Conservation (phyloP, 495 filamentous ascomycete species). For the Aspergillus conjunctus region DNA sequence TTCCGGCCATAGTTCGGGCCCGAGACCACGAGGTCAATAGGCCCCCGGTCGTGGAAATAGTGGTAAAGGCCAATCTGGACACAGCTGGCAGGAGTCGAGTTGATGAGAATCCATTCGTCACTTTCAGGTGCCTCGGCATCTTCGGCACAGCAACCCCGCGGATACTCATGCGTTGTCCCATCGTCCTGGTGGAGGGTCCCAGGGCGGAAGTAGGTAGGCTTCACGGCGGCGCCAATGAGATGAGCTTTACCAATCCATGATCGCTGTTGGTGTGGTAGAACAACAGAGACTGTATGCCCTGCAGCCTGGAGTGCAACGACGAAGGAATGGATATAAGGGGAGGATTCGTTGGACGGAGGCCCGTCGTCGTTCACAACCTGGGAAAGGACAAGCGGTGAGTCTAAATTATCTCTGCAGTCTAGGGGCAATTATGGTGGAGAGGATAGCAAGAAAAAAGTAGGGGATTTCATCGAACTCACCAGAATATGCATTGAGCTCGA, state of each 20-base stretch:
- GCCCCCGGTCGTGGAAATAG: slow-evolving; percentile 77
- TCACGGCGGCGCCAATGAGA: slow-evolving; percentile 80
- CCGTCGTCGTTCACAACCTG: slow-evolving; percentile 94
- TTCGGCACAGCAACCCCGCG: slow-evolving; percentile 58
- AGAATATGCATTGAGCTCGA: slow-evolving; percentile 47
- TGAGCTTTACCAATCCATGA: slow-evolving; percentile 99
- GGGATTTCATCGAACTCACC: slow-evolving; percentile 29
- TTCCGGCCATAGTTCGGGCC: slow-evolving; percentile 97
- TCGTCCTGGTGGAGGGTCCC: slow-evolving; percentile 63
- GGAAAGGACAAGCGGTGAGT: slow-evolving; percentile 28
- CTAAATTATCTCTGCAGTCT: neutral
- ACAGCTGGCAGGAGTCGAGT: slow-evolving; percentile 85
- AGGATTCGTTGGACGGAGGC: slow-evolving; percentile 85
- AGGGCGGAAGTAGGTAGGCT: slow-evolving; percentile 84
- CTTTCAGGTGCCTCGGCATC: slow-evolving; percentile 57
- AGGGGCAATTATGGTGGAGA: neutral
- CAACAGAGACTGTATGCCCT: slow-evolving; percentile 83
- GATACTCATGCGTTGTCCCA: slow-evolving; percentile 64
- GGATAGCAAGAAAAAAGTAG: neutral
- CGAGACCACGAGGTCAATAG: slow-evolving; percentile 81
- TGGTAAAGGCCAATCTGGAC: slow-evolving; percentile 88
- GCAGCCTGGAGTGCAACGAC: slow-evolving; percentile 73
- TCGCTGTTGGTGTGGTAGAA: slow-evolving; percentile 87
- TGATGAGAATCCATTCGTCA: slow-evolving; percentile 92
- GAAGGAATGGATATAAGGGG: slow-evolving; percentile 89